Conservation (phyloP, 345 rosid species). For the Eutrema heterophyllum region DNA sequence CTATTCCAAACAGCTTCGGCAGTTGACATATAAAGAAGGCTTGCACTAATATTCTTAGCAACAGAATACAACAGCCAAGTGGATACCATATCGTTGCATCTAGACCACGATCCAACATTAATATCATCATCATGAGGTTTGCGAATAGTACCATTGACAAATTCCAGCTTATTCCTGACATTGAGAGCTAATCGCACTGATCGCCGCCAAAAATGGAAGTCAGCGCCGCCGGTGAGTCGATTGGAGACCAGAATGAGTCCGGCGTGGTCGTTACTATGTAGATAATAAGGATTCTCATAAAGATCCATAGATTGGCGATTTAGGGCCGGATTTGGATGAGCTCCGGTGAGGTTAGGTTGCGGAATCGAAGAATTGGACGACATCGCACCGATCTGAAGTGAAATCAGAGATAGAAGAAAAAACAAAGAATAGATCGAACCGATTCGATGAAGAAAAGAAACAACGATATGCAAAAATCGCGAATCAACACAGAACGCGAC, state of each 20-base stretch:
- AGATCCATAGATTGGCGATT: not conserved
- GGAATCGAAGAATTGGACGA: no score
- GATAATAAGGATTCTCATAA: not conserved
- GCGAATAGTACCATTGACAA: not conserved
- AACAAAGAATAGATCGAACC: no score
- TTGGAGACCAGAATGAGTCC: not conserved
- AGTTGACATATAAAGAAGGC: not conserved
- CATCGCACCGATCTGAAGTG: no score
- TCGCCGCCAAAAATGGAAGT: not conserved
- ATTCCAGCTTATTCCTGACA: not conserved
- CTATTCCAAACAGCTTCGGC: not conserved
- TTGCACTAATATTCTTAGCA: not conserved
- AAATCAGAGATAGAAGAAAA: no score
- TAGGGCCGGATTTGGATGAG: no score
- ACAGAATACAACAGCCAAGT: not conserved
- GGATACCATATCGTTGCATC: not conserved
- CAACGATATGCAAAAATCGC: no score
- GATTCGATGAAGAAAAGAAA: no score
- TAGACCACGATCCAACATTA: not conserved
- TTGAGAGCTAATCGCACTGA: not conserved
- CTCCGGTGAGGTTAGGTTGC: no score
- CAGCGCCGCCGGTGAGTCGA: not conserved
- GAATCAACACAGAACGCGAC: no score
- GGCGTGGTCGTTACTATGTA: not conserved
- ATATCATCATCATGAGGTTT: not conserved